Conservation (phyloP, 345 rosid species). For the Camelina neglecta region DNA sequence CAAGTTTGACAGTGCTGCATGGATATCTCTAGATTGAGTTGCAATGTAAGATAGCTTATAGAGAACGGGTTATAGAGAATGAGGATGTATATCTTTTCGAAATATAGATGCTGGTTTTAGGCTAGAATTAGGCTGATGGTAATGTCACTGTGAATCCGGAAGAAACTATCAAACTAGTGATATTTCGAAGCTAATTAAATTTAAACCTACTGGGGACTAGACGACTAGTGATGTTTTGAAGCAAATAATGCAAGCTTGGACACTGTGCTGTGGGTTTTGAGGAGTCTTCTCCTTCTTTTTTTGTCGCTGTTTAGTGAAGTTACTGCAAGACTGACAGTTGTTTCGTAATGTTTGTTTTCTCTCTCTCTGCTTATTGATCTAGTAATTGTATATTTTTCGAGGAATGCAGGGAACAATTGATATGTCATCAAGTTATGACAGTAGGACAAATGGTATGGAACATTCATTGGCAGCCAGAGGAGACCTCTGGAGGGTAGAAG, state of each 20-base stretch:
- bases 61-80: neutral
- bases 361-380: neutral
- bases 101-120: neutral
- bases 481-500: slow-evolving; percentile 95
- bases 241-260: neutral
- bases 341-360: neutral
- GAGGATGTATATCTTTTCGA: neutral
- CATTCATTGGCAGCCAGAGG: slow-evolving; percentile 90
- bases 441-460: slow-evolving; percentile 71
- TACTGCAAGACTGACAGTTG: slow-evolving; percentile 1
- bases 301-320: neutral
- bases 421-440: slow-evolving; percentile 81
- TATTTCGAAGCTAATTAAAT: neutral
- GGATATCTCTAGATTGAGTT: slow-evolving; percentile 7
- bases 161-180: neutral
- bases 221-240: neutral
- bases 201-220: neutral
- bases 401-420: slow-evolving; percentile 69
- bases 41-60: slow-evolving; percentile 3
- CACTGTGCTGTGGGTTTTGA: slow-evolving; percentile 1
- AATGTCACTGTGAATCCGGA: neutral
- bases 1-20: neutral
- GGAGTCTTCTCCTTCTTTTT: too few species aligned
- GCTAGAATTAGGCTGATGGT: slow-evolving; percentile 7
- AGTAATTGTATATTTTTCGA: slow-evolving; percentile 10